Evolutionary conservation across 208 protist species (phyloP), one percentile per base, ranked within the genome.

Genomic region (Angomonas ambiguus): DNA sequence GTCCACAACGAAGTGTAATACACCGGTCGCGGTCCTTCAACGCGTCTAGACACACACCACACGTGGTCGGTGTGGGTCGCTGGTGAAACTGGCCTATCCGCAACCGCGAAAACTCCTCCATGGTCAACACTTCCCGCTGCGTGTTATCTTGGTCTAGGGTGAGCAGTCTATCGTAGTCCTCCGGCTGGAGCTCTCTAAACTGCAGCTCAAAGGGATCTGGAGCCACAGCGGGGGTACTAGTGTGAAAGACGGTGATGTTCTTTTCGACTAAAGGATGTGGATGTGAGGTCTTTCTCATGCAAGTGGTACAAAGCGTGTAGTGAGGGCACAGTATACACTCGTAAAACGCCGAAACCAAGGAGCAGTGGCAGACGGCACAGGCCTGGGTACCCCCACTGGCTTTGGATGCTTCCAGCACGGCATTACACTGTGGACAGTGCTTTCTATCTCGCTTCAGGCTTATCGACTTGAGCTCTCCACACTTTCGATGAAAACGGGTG

Each of bases 161-260:
- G 35, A 88, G 48, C 34, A 95, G 79, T 0, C 60, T 53, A 16
- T 91, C 82, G 62, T 95, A 95, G 64, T 95, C 89, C 58, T 95
- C 80, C 0, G 85, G 89, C 51, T 85, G 74, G 32, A 95, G 77
- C 38, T 92, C 85, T 42, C 89, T 75, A 57, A 80, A 84, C 67
- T 83, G 80, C 45, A 91, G 51, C 31, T 77, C 71, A 20, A 42
- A 53, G 6, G 88, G 49, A 42, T 76, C 66, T 4, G n/a, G n/a
- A n/a, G 32, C 42, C 22, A 66, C 56, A 27, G 55, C 24, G 0
- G 61, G 13, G 60, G 49, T 0, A 20, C 42, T 8, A 28, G 51
- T 13, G 55, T 68, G 20, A 25, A 20, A 41, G 45, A 45, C 20
- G 2, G 27, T 32, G 28, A 5, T 6, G 0, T 49, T 56, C 30